Evolutionary conservation across 192 early-diverging fungal genomes (phyloP), one percentile per base, ranked within the genome.

Genomic region (Linnemannia exigua): DNA sequence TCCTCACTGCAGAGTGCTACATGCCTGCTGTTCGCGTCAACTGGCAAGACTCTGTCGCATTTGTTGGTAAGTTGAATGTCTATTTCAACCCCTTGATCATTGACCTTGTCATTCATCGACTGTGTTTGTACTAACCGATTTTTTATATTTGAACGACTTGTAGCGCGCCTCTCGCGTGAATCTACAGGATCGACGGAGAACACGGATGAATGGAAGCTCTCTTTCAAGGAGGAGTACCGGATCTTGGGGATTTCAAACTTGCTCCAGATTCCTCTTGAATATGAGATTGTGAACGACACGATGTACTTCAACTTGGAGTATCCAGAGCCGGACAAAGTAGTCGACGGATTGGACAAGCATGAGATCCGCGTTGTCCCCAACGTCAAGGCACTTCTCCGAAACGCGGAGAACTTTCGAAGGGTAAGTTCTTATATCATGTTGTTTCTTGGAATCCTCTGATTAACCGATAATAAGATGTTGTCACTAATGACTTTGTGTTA

Each of bases 291-390:
- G 69, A 94, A 94, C 79, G 94, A 95, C 63, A 93, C 93, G 1
- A 93, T 93, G 88, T 94, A 94, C 77, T 95, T 95, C 81, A 84
- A 74, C 20, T 89, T 95, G 36, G 94, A 95, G 71, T 82, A 82
- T 47, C 77, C 88, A 9, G 82, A 87, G 25, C 77, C 84, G n/a
- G 77, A 83, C 36, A 90, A 80, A n/a, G 35, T 77, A 6, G 47
- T 90, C 3, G 79, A 80, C 36, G 82, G 84, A 28, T 37, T 78
- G 35, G 76, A 77, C 22, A 75, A n/a, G 36, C 90, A 89, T 47
- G 72, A 80, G 41, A 76, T 94, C 44, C 82, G 83, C 6, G 89
- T 95, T 22, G 82, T 88, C 2, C 92, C 92, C 7, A 91, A 91
- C 75, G 54, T 90, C 46, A 90, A 93, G 37, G 89, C 88, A 1